phyloP scores from a whole-genome alignment of 257 asterid species.

The Haberlea rhodopensis region DNA sequence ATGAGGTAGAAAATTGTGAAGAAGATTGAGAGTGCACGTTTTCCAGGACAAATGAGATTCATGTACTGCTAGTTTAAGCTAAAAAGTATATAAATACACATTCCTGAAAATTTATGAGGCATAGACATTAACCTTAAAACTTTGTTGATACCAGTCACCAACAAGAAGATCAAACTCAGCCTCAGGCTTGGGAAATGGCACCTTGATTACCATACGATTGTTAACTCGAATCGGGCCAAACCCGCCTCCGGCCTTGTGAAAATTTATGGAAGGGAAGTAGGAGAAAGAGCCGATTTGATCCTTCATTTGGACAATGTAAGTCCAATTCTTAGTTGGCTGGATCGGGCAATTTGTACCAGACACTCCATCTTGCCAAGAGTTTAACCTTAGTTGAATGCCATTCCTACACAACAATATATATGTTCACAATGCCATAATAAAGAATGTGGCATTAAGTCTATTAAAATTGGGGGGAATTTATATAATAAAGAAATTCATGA shows the following conservation, averaged over 20 bases:
- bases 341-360: slow-evolving; percentile 58
- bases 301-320: slow-evolving; percentile 49
- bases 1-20: too few species aligned
- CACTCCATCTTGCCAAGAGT: slow-evolving; percentile 68
- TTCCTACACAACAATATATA: slow-evolving; percentile 33
- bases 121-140: too few species aligned
- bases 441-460: background rate
- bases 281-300: slow-evolving; percentile 59
- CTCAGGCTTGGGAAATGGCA: slow-evolving; percentile 43
- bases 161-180: slow-evolving; percentile 51
- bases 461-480: too few species aligned
- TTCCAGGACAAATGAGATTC: too few species aligned
- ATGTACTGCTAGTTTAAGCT: too few species aligned
- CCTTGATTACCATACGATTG: slow-evolving; percentile 26
- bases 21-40: too few species aligned
- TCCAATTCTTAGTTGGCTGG: slow-evolving; percentile 47
- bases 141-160: slow-evolving; percentile 62
- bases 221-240: slow-evolving; percentile 52
- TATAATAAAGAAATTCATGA: too few species aligned
- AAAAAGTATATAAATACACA: too few species aligned
- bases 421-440: background rate
- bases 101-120: too few species aligned
- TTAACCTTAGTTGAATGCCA: slow-evolving; percentile 52
- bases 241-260: slow-evolving; percentile 53
- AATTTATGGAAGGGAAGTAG: slow-evolving; percentile 45